Evolutionary conservation across 225 moss, liverwort and hornwort genomes (phyloP).

Genomic region (Pseudisothecium myosuroides): DNA sequence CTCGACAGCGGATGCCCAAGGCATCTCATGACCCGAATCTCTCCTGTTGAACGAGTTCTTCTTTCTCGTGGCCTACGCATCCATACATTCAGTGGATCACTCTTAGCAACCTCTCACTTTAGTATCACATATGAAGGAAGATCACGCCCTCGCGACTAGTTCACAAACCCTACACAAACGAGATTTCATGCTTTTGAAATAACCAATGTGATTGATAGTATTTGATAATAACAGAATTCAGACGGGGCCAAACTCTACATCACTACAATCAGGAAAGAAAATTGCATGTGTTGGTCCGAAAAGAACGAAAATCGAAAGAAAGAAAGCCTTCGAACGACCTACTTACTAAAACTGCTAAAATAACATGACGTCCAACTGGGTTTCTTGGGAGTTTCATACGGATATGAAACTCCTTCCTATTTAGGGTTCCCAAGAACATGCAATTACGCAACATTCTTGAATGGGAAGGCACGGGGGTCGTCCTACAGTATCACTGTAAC

Average conservation of each 20-base stretch:
- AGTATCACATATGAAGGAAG: not conserved
- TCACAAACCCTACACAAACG: not conserved
- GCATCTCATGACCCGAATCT: slow-evolving; percentile 14
- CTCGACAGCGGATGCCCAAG: slow-evolving; percentile 15
- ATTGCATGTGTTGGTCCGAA: not conserved
- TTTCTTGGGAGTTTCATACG: not conserved
- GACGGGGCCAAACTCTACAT: not conserved
- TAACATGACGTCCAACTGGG: not conserved
- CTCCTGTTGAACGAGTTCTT: slow-evolving; percentile 12
- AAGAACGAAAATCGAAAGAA: not conserved
- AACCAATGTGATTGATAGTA: not conserved
- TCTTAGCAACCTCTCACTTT: not conserved
- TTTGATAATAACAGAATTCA: not conserved
- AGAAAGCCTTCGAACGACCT: not conserved
- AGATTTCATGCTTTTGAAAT: not conserved
- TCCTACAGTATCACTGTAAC: not conserved
- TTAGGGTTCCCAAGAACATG: not conserved
- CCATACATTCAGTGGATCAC: slow-evolving; percentile 24
- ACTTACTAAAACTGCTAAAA: not conserved
- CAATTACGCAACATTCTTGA: not conserved
- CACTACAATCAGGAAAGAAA: not conserved
- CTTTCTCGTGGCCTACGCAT: slow-evolving; percentile 33
- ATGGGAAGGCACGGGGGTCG: not conserved
- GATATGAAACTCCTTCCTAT: not conserved
- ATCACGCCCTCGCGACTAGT: not conserved